Conservation (phyloP, 2,329 filamentous ascomycete genomes). For the Dactylonectria macrodidyma region DNA sequence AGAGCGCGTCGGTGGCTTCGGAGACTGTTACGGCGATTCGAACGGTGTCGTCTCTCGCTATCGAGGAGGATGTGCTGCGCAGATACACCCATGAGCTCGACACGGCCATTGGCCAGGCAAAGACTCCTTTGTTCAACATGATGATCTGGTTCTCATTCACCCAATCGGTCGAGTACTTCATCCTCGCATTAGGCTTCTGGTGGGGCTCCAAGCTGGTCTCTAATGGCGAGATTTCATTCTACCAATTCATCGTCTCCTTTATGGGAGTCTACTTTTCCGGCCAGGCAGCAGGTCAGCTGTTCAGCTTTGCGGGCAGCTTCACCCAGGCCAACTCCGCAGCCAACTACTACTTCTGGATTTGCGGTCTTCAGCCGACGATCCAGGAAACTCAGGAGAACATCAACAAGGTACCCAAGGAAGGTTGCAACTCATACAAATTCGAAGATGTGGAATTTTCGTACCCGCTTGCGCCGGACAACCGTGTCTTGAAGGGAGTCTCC, state of each 20-base stretch:
- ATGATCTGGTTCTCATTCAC: conserved; percentile 54
- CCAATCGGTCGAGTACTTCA: conserved; percentile 52
- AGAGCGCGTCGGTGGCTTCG: conserved; percentile 57
- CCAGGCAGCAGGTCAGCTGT: conserved; percentile 55
- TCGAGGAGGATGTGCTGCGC: conserved; percentile 51
- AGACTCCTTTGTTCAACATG: conserved; percentile 47
- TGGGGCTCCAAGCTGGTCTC: conserved; percentile 54
- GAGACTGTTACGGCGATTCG: conserved; percentile 56
- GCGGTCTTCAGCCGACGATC: conserved; percentile 23
- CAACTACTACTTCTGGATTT: conserved; percentile 65
- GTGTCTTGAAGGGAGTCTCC: conserved; percentile 28
- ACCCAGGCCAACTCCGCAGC: conserved; percentile 63
- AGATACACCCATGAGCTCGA: conserved; percentile 50
- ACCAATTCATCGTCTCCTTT: conserved; percentile 64
- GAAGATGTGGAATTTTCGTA: conserved; percentile 57
- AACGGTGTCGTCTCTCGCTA: conserved; percentile 58
- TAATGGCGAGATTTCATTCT: conserved; percentile 64
- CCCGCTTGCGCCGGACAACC: conserved; percentile 29
- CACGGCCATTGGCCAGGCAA: conserved; percentile 40
- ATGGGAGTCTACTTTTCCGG: conserved; percentile 63
- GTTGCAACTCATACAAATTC: conserved; percentile 58
- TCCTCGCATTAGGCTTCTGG: conserved; percentile 58
- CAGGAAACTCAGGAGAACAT: conserved; percentile 16
- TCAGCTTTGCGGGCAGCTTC: conserved; percentile 64
- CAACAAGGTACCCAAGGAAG: conserved; percentile 34